Evolutionary conservation across 2,329 filamentous ascomycete genomes (phyloP).

Genomic region (Exserohilum turcica): DNA sequence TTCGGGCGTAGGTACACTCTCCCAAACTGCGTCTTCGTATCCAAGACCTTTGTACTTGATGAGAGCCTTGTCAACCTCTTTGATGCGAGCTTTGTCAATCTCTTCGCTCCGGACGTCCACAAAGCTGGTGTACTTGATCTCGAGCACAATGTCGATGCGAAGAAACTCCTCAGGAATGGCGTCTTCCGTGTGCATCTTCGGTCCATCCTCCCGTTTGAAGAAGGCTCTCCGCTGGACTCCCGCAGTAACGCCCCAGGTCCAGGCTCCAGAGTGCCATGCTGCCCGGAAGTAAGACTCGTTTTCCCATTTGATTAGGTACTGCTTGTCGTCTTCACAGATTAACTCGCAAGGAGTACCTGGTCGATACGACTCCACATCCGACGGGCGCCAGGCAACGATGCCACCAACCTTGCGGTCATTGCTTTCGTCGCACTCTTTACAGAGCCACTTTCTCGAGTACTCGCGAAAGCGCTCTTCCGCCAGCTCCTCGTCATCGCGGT

Average conservation of each 20-base stretch:
- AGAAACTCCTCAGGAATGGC: slow-evolving; percentile 88
- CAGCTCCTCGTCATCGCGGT: slow-evolving; percentile 55
- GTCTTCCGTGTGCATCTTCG: slow-evolving; percentile 73
- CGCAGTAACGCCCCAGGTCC: slow-evolving; percentile 77
- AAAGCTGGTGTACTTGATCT: slow-evolving; percentile 70
- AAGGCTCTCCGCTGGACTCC: slow-evolving; percentile 74
- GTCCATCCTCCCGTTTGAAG: slow-evolving; percentile 69
- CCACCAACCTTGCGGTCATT: slow-evolving; percentile 68
- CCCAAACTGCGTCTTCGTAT: slow-evolving; percentile 93
- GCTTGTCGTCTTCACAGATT: slow-evolving; percentile 77
- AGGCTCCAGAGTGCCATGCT: slow-evolving; percentile 85
- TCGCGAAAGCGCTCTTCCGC: slow-evolving; percentile 70
- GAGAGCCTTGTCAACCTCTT: slow-evolving; percentile 72
- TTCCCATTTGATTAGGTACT: slow-evolving; percentile 92
- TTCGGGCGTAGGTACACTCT: slow-evolving; percentile 70
- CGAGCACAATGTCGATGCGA: slow-evolving; percentile 85
- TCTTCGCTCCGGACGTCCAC: slow-evolving; percentile 66
- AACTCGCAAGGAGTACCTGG: slow-evolving; percentile 59
- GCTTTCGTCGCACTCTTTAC: slow-evolving; percentile 73
- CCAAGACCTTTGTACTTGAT: slow-evolving; percentile 92
- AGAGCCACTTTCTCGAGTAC: slow-evolving; percentile 77
- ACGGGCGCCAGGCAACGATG: slow-evolving; percentile 88
- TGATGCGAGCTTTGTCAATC: slow-evolving; percentile 72
- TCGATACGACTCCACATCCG: slow-evolving; percentile 61
- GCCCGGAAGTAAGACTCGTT: slow-evolving; percentile 79